Percentiles rank a stretch among this genome's conserved stretches.
Conservation (phyloP, 1,284 basidiomycete species). For the Marasmius tenuissimus region DNA sequence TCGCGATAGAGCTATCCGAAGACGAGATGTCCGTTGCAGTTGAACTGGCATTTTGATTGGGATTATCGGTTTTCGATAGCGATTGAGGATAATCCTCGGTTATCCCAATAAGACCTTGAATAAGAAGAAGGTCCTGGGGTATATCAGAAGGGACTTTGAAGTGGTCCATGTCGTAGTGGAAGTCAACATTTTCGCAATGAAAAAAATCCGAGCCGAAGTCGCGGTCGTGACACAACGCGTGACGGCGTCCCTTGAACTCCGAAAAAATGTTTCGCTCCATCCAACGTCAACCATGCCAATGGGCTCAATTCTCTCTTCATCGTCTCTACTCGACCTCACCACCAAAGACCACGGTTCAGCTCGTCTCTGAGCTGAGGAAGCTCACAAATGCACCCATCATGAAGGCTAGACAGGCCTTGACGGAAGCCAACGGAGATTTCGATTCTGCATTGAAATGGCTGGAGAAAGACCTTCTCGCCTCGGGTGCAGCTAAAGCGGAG, state of each 20-base stretch:
- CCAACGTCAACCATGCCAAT: neutral
- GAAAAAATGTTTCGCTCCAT: slow-evolving; percentile 7
- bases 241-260: neutral
- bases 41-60: neutral
- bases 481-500: slow-evolving; percentile 79
- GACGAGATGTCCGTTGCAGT: neutral
- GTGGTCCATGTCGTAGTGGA: slow-evolving; percentile 28
- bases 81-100: slow-evolving; percentile 17
- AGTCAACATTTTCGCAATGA: slow-evolving; percentile 13
- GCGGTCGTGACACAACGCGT: neutral
- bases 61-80: slow-evolving; percentile 11
- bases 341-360: slow-evolving; percentile 60
- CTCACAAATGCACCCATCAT: slow-evolving; percentile 78
- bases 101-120: slow-evolving; percentile 60
- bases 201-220: neutral
- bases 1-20: slow-evolving; percentile 43
- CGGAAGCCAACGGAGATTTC: slow-evolving; percentile 75
- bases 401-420: slow-evolving; percentile 88
- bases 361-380: slow-evolving; percentile 87
- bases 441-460: slow-evolving; percentile 80
- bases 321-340: slow-evolving; percentile 39
- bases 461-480: slow-evolving; percentile 65
- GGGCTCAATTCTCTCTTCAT: slow-evolving; percentile 4
- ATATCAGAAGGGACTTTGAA: slow-evolving; percentile 63
- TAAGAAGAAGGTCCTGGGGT: slow-evolving; percentile 73